Evolutionary conservation across 305 asterid genomes (phyloP).

Genomic region (Fraxinus floribunda): DNA sequence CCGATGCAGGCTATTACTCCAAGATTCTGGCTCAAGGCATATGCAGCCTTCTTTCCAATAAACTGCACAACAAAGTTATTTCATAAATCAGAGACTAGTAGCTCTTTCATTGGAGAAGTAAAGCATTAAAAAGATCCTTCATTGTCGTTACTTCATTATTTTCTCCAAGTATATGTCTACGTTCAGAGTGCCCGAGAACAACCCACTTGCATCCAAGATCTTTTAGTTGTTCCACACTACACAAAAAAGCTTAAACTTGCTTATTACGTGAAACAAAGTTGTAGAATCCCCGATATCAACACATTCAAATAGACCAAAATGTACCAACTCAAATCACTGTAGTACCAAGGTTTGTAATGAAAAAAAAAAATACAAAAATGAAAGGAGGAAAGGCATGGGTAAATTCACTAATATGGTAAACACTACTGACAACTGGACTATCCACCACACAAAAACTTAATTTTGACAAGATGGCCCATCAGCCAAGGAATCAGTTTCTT

Average conservation of each 20-base stretch:
- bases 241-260: constrained; percentile 10
- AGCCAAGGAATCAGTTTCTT: not conserved
- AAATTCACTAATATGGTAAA: not conserved
- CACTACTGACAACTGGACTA: not conserved
- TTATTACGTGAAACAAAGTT: not conserved
- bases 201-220: constrained; percentile 97
- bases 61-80: constrained; percentile 48
- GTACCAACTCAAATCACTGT: not conserved
- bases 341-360: not conserved
- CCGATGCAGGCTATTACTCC: constrained; percentile 94
- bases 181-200: constrained; percentile 85
- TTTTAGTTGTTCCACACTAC: constrained; percentile 81
- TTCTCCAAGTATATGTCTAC: constrained; percentile 86
- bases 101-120: not conserved
- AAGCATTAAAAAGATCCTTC: constrained; percentile 18
- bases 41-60: constrained; percentile 91
- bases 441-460: not conserved
- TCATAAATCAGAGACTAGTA: constrained; percentile 12
- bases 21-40: constrained; percentile 72
- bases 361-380: not conserved
- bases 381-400: not conserved
- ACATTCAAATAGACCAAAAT: not conserved
- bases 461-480: not conserved
- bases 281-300: not conserved
- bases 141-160: constrained; percentile 58